Conservation (phyloP, 352 stramenopile species). For the Lagenidium giganteum region DNA sequence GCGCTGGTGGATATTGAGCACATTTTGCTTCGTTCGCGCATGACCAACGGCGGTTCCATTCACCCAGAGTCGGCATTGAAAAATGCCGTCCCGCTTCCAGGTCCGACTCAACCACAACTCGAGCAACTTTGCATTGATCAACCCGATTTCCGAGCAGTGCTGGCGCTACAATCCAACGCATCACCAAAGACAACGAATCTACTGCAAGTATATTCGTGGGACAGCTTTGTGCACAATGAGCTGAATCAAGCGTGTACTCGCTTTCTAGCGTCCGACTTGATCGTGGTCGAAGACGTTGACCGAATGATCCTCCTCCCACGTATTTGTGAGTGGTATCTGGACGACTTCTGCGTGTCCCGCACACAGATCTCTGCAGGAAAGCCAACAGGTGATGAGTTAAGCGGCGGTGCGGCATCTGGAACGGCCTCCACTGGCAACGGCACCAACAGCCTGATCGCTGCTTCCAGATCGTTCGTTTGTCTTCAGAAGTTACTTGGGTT, state of each 20-base stretch:
- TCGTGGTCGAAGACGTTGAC: slow-evolving; percentile 26
- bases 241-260: slow-evolving; percentile 48
- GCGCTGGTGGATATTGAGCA: slow-evolving; percentile 86
- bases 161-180: slow-evolving; percentile 75
- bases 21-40: slow-evolving; percentile 62
- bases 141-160: slow-evolving; percentile 76
- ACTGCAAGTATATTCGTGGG: too few species aligned
- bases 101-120: slow-evolving; percentile 31
- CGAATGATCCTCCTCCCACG: slow-evolving; percentile 48
- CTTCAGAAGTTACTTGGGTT: too few species aligned
- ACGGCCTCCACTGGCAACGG: too few species aligned
- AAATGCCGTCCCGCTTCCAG: too few species aligned
- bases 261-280: slow-evolving; percentile 38
- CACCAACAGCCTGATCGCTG: too few species aligned
- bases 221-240: slow-evolving; percentile 82
- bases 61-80: too few species aligned
- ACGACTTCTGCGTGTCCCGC: slow-evolving; percentile 14
- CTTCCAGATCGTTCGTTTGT: too few species aligned
- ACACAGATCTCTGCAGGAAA: neutral
- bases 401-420: neutral
- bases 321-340: slow-evolving; percentile 49
- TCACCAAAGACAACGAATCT: slow-evolving; percentile 1
- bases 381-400: too few species aligned
- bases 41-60: too few species aligned
- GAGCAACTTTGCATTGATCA: slow-evolving; percentile 23